Conservation (phyloP, 2,329 filamentous ascomycete species). For the Clonostachys solani region DNA sequence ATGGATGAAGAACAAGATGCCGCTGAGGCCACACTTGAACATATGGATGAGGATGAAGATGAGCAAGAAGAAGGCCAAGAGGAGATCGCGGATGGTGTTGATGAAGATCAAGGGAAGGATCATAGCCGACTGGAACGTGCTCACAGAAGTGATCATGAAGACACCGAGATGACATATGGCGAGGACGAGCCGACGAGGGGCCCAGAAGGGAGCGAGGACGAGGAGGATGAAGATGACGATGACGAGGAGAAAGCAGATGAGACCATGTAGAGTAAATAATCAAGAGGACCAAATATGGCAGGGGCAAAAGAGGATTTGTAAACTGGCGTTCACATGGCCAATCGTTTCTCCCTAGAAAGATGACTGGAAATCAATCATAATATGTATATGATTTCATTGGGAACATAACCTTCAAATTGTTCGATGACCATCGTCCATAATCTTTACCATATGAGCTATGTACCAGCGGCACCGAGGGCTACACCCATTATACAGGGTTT, state of each 20-base stretch:
- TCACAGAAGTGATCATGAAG: conserved; percentile 9
- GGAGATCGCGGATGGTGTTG: conserved; percentile 7
- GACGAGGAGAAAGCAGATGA: conserved; percentile 10
- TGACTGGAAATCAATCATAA: too few relatives aligned
- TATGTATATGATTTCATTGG: too few relatives aligned
- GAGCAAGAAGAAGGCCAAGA: conserved; percentile 5
- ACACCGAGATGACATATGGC: conserved; percentile 7
- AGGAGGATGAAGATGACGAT: conserved; percentile 4
- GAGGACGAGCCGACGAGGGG: conserved; percentile 8
- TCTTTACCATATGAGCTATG: too few relatives aligned
- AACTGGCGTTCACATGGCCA: too few relatives aligned
- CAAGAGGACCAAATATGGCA: too few relatives aligned
- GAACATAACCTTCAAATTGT: too few relatives aligned
- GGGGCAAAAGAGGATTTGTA: too few relatives aligned
- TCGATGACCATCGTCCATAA: too few relatives aligned
- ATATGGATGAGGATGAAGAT: conserved; percentile 2
- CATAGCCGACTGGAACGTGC: neutral
- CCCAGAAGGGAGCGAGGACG: conserved; percentile 7
- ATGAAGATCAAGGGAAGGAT: conserved; percentile 6
- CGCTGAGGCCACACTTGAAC: neutral
- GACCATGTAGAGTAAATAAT: neutral
- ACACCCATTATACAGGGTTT: too few relatives aligned
- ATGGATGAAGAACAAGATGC: conserved; percentile 6
- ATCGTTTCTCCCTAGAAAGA: too few relatives aligned
- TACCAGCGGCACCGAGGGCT: too few relatives aligned